Evolutionary conservation across 305 asterid species (phyloP).

Genomic region (Fraxinus albicans): DNA sequence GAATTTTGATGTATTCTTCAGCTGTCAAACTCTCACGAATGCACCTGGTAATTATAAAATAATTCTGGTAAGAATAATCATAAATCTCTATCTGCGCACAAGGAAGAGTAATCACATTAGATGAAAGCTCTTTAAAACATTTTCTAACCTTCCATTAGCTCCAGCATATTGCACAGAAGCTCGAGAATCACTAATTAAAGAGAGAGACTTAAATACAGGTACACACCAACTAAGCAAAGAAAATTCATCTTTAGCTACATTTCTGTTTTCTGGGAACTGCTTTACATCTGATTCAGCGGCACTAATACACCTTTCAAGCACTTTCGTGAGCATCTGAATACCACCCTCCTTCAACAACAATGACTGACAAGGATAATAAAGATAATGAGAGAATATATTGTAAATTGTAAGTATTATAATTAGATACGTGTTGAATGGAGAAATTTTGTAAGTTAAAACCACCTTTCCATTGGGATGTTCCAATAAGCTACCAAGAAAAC

Average conservation of each 20-base stretch:
- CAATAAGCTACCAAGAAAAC: constrained; percentile 66
- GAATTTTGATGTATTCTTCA: constrained; percentile 54
- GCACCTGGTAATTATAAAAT: constrained; percentile 46
- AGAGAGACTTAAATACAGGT: constrained; percentile 64
- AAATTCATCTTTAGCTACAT: constrained; percentile 37
- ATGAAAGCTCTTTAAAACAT: constrained; percentile 10
- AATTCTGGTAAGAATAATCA: constrained; percentile 18
- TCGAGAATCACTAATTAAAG: constrained; percentile 55
- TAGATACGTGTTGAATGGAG: constrained; percentile 6
- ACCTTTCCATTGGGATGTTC: constrained; percentile 98
- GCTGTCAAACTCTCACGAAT: constrained; percentile 44
- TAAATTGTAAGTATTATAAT: constrained; percentile 11
- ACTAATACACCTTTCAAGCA: constrained; percentile 65
- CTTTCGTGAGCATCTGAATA: constrained; percentile 57
- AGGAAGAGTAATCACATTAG: constrained; percentile 15
- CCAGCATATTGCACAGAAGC: constrained; percentile 45
- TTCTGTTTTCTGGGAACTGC: constrained; percentile 43
- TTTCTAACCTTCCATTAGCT: constrained; percentile 54
- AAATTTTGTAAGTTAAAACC: constrained; percentile 15
- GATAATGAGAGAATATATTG: constrained; percentile 28
- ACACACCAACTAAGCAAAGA: constrained; percentile 61
- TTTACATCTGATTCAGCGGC: constrained; percentile 47
- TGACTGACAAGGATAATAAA: constrained; percentile 44
- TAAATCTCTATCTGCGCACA: neutral
- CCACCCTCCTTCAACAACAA: constrained; percentile 71